Percentiles rank a stretch among this genome's conserved stretches.
These are phyloP conservation scores for Acacia crassicarpa DNA, from an alignment of 306 rosid genomes.

Conservation along the genomic window DNA sequence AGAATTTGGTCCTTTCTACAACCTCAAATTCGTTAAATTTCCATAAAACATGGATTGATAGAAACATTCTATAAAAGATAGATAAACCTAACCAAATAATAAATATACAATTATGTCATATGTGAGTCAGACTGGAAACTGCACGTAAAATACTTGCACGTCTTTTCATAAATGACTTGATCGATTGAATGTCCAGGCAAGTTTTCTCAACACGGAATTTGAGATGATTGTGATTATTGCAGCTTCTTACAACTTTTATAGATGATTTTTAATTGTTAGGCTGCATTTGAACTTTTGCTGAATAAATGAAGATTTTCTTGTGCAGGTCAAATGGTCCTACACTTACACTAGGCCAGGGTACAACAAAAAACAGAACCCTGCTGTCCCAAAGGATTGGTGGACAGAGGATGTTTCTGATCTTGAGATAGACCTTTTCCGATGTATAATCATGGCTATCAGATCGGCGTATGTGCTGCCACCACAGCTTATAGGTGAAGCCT, in stretches of 20 bases:
- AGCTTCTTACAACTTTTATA: neutral
- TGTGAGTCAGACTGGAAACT: neutral
- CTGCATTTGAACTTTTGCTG: neutral
- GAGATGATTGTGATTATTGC: neutral
- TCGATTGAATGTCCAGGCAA: neutral
- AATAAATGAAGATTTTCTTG: slow-evolving; percentile 27
- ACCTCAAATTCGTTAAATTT: neutral
- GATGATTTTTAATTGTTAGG: neutral
- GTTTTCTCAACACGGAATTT: neutral
- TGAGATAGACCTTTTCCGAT: slow-evolving; percentile 77
- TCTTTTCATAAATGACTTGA: neutral
- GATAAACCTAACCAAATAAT: neutral
- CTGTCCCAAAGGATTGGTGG: slow-evolving; percentile 99
- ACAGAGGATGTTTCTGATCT: slow-evolving; percentile 93
- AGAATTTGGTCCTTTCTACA: neutral
- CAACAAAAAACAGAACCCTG: slow-evolving; percentile 58
- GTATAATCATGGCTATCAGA: slow-evolving; percentile 69
- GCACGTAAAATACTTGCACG: neutral
- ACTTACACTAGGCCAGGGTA: slow-evolving; percentile 97
- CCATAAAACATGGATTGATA: neutral
- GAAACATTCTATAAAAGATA: neutral
- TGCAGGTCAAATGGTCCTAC: slow-evolving; percentile 93
- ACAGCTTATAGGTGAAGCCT: slow-evolving; percentile 90
- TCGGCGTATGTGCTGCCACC: slow-evolving; percentile 73
- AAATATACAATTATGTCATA: neutral